phyloP scores from a whole-genome alignment of 1,139 yeast genomes.

The Kluyveromyces marxianus region DNA sequence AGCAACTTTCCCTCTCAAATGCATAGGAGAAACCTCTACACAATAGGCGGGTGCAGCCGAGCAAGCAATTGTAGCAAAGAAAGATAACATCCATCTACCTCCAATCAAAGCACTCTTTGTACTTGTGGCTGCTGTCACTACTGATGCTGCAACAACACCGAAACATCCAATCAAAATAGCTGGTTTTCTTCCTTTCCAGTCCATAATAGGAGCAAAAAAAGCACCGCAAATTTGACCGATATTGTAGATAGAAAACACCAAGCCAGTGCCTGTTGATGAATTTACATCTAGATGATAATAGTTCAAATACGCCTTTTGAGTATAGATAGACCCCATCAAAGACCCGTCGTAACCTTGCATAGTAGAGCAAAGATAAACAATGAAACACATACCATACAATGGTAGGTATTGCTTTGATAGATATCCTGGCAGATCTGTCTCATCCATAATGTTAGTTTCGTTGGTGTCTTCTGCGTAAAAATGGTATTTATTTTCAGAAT shows the following conservation, averaged over 20 bases:
- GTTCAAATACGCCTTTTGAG: not conserved
- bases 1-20: slow-evolving; percentile 4
- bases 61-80: slow-evolving; percentile 1
- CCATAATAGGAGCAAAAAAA: slow-evolving; percentile 1
- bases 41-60: slow-evolving; percentile 3
- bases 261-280: slow-evolving; percentile 35
- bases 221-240: slow-evolving; percentile 37
- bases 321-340: slow-evolving; percentile 4
- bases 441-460: not conserved
- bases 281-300: slow-evolving; percentile 1
- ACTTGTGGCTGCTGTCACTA: not conserved
- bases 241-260: slow-evolving; percentile 60
- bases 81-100: slow-evolving; percentile 3
- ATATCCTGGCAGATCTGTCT: not conserved
- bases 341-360: slow-evolving; percentile 4
- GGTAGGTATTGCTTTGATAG: not conserved
- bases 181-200: slow-evolving; percentile 4
- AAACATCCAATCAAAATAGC: not conserved
- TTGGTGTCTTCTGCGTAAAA: too few relatives aligned
- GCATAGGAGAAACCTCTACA: slow-evolving; percentile 2
- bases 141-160: not conserved
- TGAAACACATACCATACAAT: slow-evolving; percentile 3
- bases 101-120: slow-evolving; percentile 1
- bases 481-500: too few relatives aligned
- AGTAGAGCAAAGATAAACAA: slow-evolving; percentile 1